Percentiles rank a stretch among this genome's conserved stretches.
phyloP scores from a whole-genome alignment of 441 rosid genomes.

The Mallotus japonicus region DNA sequence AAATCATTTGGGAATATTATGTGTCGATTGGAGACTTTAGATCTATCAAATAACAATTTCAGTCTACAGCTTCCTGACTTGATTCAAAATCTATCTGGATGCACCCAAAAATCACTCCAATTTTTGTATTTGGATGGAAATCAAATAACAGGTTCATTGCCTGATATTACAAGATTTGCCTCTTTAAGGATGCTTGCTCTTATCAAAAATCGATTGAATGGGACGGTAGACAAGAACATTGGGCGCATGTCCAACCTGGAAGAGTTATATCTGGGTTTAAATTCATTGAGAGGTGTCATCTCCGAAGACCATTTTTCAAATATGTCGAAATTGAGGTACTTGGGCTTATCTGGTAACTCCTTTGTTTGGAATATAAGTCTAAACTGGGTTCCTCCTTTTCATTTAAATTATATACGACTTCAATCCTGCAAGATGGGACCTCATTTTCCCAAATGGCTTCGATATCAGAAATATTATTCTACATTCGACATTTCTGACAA shows the following conservation, averaged over 20 bases:
- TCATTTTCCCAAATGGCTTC: slow-evolving; percentile 10
- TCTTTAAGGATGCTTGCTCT: neutral
- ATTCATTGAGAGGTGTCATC: slow-evolving; percentile 18
- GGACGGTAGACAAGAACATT: slow-evolving; percentile 12
- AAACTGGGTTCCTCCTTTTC: slow-evolving; percentile 12
- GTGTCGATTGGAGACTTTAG: slow-evolving; percentile 1
- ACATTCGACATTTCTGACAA: neutral
- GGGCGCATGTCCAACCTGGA: slow-evolving; percentile 16
- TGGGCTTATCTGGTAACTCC: neutral
- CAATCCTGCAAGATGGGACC: slow-evolving; percentile 1
- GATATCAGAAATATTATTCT: neutral
- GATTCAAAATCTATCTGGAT: slow-evolving; percentile 1
- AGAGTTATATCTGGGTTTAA: slow-evolving; percentile 2
- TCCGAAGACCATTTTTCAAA: slow-evolving; percentile 17
- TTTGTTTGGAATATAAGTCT: neutral
- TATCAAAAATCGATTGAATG: slow-evolving; percentile 13
- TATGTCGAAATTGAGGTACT: neutral
- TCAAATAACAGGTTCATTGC: slow-evolving; percentile 12
- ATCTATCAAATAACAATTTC: slow-evolving; percentile 3
- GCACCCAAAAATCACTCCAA: slow-evolving; percentile 13
- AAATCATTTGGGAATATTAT: slow-evolving; percentile 1
- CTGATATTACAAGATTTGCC: slow-evolving; percentile 13
- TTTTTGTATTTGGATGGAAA: neutral
- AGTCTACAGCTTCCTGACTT: neutral
- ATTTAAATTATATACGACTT: neutral